Base-by-base conservation (phyloP, 192 early-diverging fungal genomes). In the Cladochytrium replicatum region DNA sequence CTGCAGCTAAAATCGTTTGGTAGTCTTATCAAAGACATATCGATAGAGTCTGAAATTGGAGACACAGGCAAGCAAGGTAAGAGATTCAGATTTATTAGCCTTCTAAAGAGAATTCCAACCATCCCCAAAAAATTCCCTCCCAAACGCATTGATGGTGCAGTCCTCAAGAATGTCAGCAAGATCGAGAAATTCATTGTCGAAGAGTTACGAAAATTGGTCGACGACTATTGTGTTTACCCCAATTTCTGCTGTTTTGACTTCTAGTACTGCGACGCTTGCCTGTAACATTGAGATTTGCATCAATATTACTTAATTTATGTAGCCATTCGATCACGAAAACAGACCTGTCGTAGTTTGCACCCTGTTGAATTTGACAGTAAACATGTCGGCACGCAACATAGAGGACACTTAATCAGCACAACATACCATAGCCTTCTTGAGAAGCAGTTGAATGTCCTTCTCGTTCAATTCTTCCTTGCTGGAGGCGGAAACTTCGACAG, bases 401-500 rank as follows among this genome's bases (percentile, higher is more conserved):
- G 13, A 11, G 23, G 48, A 65, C 17, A 51, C 44, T 15, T 66
- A 64, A 44, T 66, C 64, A 4, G 63, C 61, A 53, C 62, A 59
- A 8, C 26, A 52, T 7, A 7, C 54, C 64, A 66, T 67, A 11
- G 82, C 86, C 64, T 83, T 87, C 52, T 72, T 61, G 45, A 91
- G 66, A 57, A 71, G 54, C 13, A 78, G 52, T 43, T 77, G 48
- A 25, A 91, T 60, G 6, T 78, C 74, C 0, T 66, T 46, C 19
- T 78, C 81, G 2, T 72, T 50, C n/a, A 91, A 50, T 15, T 91
- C 88, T 34, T 72, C 67, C 34, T 59, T 46, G 13, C 43, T 69
- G 22, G 55, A 59, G 0, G 84, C 86, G 8, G 77, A 64, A 17
- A 91, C 55, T 60, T 91, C 88, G 37, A 88, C 74, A 3, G 85